Evolutionary conservation across 1,284 basidiomycete genomes (phyloP).

Genomic region (Rhodotorula sp.): DNA sequence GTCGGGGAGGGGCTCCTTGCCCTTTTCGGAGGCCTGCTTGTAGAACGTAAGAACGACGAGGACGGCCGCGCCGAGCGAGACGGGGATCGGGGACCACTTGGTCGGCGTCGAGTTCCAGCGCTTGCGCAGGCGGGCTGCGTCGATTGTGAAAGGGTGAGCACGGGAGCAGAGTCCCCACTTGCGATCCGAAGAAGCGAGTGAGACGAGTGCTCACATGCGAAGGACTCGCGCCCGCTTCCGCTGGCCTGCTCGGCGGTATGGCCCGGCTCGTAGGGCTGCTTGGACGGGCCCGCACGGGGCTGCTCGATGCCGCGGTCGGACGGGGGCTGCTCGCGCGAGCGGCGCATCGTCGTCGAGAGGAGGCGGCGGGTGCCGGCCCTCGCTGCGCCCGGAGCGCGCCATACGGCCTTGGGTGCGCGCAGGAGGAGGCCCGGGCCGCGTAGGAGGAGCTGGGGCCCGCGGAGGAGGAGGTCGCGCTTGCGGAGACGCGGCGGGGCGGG

Average conservation of each 20-base stretch:
- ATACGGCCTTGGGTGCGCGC: constrained; percentile 25
- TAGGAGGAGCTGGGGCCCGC: constrained; percentile 31
- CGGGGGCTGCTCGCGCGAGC: constrained; percentile 20
- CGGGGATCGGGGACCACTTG: constrained; percentile 92
- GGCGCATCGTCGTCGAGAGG: constrained; percentile 17
- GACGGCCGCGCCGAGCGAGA: constrained; percentile 84
- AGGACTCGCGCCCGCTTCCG: constrained; percentile 11
- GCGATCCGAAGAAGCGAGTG: not conserved
- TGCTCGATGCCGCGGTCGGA: constrained; percentile 10
- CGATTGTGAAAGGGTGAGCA: not conserved
- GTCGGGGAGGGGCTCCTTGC: constrained; percentile 20
- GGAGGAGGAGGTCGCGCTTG: constrained; percentile 35
- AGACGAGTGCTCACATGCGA: constrained; percentile 23
- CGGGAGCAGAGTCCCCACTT: not conserved
- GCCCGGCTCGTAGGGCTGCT: not conserved
- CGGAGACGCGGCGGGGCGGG: constrained; percentile 4
- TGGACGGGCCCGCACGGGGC: not conserved
- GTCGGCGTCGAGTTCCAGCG: constrained; percentile 88
- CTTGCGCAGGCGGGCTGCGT: constrained; percentile 57
- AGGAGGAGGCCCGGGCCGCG: constrained; percentile 35
- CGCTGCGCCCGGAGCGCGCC: constrained; percentile 27
- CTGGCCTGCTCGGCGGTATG: not conserved
- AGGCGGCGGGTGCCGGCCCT: constrained; percentile 28
- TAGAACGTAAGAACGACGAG: constrained; percentile 65
- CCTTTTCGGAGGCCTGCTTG: constrained; percentile 45